phyloP scores from a whole-genome alignment of 2,329 filamentous ascomycete genomes.

The Colletotrichum lentis region DNA sequence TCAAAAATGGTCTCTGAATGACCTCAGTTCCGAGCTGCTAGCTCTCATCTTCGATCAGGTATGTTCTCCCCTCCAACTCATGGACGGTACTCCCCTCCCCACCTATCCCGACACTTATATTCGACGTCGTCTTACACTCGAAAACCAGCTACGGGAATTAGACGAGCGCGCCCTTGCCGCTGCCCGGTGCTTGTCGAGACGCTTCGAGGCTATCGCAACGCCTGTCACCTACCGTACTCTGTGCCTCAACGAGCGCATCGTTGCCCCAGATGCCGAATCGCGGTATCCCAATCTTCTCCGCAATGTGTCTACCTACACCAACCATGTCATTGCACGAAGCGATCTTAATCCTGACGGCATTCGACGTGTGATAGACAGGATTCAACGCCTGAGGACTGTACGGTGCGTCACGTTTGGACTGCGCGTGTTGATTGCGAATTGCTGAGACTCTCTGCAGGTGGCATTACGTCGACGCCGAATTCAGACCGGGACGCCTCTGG shows the following conservation, averaged over 20 bases:
- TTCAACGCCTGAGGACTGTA: constrained; percentile 51
- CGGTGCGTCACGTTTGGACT: constrained; percentile 45
- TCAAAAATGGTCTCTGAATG: constrained; percentile 44
- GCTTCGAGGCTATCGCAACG: constrained; percentile 53
- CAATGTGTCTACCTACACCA: constrained; percentile 51
- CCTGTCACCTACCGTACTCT: constrained; percentile 54
- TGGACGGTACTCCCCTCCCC: not conserved
- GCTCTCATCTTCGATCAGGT: constrained; percentile 54
- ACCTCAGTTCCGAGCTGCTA: constrained; percentile 56
- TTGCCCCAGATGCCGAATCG: constrained; percentile 47
- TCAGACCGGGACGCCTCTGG: constrained; percentile 46
- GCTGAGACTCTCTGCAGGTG: constrained; percentile 46
- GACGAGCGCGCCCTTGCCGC: constrained; percentile 47
- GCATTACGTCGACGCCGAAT: constrained; percentile 48
- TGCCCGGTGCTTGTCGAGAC: constrained; percentile 50
- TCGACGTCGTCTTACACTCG: constrained; percentile 27
- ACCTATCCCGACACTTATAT: not conserved
- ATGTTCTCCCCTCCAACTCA: constrained; percentile 22
- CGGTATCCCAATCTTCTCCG: constrained; percentile 46
- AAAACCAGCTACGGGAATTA: constrained; percentile 50
- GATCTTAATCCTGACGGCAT: constrained; percentile 51
- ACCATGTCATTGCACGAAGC: constrained; percentile 52
- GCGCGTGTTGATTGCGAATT: not conserved
- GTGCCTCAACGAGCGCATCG: constrained; percentile 49
- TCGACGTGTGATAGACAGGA: constrained; percentile 47